Evolutionary conservation across 257 asterid species (phyloP).

Genomic region (Gardenia jasminoides): DNA sequence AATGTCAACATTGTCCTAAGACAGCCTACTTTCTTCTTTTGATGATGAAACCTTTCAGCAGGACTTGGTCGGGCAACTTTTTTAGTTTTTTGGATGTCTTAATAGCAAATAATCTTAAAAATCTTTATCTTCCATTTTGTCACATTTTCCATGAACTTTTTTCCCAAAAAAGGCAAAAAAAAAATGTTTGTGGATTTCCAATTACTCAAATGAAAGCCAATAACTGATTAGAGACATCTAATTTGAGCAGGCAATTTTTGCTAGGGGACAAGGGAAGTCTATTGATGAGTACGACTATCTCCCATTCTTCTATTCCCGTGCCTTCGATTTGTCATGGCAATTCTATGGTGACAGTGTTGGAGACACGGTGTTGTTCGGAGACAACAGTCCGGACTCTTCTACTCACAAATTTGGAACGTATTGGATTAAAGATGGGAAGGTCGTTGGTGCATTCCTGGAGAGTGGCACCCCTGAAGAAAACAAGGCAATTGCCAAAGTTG

Average conservation of each 20-base stretch:
- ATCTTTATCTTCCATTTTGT: background rate
- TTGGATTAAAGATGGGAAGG: constrained; percentile 87
- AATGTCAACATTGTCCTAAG: background rate
- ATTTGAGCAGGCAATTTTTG: constrained; percentile 69
- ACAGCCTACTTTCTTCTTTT: background rate
- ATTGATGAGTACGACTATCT: constrained; percentile 82
- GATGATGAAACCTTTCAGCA: background rate
- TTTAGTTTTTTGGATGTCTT: background rate
- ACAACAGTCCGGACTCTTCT: constrained; percentile 56
- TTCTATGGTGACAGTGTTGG: constrained; percentile 89
- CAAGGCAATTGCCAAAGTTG: constrained; percentile 80
- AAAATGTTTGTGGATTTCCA: background rate
- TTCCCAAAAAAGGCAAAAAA: background rate
- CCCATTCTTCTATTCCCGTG: constrained; percentile 85
- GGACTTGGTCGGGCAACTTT: background rate
- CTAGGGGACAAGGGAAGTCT: constrained; percentile 55
- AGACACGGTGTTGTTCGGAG: constrained; percentile 74
- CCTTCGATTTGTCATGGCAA: constrained; percentile 89
- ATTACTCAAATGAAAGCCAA: background rate
- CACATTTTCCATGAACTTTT: background rate
- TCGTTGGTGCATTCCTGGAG: constrained; percentile 79
- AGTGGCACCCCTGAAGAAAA: constrained; percentile 87
- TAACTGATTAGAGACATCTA: constrained; percentile 6
- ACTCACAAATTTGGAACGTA: constrained; percentile 85
- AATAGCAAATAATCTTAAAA: background rate